A percentile compares a stretch with the other conserved stretches of the same genome.
phyloP scores from a whole-genome alignment of 2,329 filamentous ascomycete species.

The Penicillium sp. region DNA sequence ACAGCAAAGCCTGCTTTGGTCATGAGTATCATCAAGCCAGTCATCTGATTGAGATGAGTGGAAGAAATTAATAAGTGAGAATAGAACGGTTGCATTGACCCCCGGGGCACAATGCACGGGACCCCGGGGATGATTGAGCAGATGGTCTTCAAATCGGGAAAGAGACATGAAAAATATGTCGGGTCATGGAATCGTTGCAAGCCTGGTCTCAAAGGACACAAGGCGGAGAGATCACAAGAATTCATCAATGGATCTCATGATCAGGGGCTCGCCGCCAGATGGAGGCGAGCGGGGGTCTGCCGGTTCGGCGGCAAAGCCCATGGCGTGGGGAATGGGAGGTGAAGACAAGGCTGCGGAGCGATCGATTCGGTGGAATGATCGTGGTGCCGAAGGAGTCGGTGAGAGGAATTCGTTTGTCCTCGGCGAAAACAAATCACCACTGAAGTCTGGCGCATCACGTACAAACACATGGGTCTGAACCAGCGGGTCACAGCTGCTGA shows the following conservation, averaged over 20 bases:
- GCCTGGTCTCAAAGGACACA: slow-evolving; percentile 6
- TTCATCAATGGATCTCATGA: slow-evolving; percentile 48
- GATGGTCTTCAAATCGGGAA: slow-evolving; percentile 15
- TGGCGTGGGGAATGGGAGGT: slow-evolving; percentile 7
- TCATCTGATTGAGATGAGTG: slow-evolving; percentile 18
- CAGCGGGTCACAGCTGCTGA: slow-evolving; percentile 28
- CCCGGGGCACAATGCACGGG: background rate
- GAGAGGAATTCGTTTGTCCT: slow-evolving; percentile 45
- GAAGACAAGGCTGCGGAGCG: slow-evolving; percentile 21
- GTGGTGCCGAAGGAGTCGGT: slow-evolving; percentile 36
- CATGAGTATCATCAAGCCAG: slow-evolving; percentile 33
- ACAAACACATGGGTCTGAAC: slow-evolving; percentile 39
- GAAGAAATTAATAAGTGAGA: slow-evolving; percentile 18
- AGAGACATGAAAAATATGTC: slow-evolving; percentile 19
- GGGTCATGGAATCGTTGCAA: slow-evolving; percentile 34
- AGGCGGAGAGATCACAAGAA: slow-evolving; percentile 37
- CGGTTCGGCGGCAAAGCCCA: slow-evolving; percentile 22
- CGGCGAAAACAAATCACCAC: slow-evolving; percentile 45
- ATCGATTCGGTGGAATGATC: slow-evolving; percentile 38
- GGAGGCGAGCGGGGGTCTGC: slow-evolving; percentile 44
- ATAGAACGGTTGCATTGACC: slow-evolving; percentile 8
- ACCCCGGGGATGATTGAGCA: slow-evolving; percentile 2
- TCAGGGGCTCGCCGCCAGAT: slow-evolving; percentile 37
- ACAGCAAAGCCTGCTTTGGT: slow-evolving; percentile 46
- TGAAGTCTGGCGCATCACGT: slow-evolving; percentile 36